Percentiles rank a stretch among this genome's conserved stretches.
phyloP scores from a whole-genome alignment of 2,329 filamentous ascomycete species.

The Cercospora citrullina region DNA sequence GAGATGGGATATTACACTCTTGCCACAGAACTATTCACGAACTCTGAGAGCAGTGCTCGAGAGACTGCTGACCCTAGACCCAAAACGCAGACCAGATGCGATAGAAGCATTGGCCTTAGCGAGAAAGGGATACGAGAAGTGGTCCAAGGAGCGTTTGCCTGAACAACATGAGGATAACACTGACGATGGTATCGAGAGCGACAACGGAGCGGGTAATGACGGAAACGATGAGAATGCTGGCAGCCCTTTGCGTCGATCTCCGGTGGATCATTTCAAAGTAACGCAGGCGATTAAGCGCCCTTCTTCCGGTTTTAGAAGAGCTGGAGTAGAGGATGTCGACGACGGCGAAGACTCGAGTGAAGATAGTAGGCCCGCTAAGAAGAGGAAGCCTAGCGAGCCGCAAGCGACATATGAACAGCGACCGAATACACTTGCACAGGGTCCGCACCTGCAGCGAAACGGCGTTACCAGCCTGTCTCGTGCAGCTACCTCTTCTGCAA shows the following conservation, averaged over 20 bases:
- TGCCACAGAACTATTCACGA: not conserved
- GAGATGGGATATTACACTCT: not conserved
- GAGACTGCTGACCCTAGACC: constrained; percentile 5
- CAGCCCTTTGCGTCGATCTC: not conserved
- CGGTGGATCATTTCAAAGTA: not conserved
- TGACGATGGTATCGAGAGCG: constrained; percentile 5
- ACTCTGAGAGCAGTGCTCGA: not conserved
- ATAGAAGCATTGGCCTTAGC: not conserved
- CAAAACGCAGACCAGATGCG: not conserved
- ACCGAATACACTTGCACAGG: not conserved
- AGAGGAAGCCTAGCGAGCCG: not conserved
- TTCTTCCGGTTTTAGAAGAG: not conserved
- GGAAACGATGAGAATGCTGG: not conserved
- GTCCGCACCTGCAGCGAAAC: not conserved
- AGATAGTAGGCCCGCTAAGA: not conserved
- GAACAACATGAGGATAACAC: not conserved
- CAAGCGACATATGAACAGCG: not conserved
- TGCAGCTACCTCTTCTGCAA: not conserved
- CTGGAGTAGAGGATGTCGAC: not conserved
- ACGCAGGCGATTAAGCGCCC: not conserved
- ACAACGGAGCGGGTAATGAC: not conserved
- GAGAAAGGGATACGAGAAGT: not conserved
- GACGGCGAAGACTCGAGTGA: not conserved
- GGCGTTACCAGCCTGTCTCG: not conserved
- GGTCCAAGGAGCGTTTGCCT: not conserved